Evolutionary conservation across 805 yeast species (phyloP).

Genomic region (Vanderwaltozyma yarrowii): DNA sequence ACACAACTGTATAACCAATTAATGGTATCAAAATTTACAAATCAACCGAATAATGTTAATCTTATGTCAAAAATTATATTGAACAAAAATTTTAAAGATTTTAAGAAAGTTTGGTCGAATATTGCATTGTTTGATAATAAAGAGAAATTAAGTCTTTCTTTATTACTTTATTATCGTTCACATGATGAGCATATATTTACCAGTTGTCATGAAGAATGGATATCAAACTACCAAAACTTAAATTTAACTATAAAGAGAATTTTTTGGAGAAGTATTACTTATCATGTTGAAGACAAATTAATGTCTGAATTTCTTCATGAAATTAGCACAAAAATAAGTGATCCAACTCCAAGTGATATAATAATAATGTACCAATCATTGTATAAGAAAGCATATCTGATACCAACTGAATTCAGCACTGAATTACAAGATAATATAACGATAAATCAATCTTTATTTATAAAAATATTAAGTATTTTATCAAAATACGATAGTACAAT

Average conservation of each 20-base stretch:
- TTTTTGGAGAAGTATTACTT: slow-evolving; percentile 19
- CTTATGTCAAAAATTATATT: slow-evolving; percentile 13
- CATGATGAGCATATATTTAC: slow-evolving; percentile 9
- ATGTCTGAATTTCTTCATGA: background rate
- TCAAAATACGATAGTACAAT: slow-evolving; percentile 5
- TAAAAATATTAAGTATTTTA: slow-evolving; percentile 12
- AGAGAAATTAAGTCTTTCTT: slow-evolving; percentile 12
- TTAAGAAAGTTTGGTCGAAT: slow-evolving; percentile 11
- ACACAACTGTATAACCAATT: slow-evolving; percentile 12
- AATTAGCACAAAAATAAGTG: background rate
- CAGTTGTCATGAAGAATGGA: slow-evolving; percentile 10
- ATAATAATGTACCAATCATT: slow-evolving; percentile 22
- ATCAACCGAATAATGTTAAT: slow-evolving; percentile 7
- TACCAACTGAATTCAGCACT: slow-evolving; percentile 7
- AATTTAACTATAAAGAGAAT: slow-evolving; percentile 15
- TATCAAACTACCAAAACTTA: slow-evolving; percentile 8
- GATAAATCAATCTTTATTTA: slow-evolving; percentile 15
- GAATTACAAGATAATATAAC: slow-evolving; percentile 1
- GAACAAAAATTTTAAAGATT: slow-evolving; percentile 14
- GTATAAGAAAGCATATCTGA: slow-evolving; percentile 13
- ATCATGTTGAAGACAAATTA: background rate
- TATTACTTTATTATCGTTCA: slow-evolving; percentile 17
- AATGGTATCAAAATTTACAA: slow-evolving; percentile 15
- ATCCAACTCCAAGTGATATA: slow-evolving; percentile 8
- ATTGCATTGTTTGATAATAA: slow-evolving; percentile 11